Conservation (phyloP, 176 grass and related monocot species). For the Leersia perrieri region DNA sequence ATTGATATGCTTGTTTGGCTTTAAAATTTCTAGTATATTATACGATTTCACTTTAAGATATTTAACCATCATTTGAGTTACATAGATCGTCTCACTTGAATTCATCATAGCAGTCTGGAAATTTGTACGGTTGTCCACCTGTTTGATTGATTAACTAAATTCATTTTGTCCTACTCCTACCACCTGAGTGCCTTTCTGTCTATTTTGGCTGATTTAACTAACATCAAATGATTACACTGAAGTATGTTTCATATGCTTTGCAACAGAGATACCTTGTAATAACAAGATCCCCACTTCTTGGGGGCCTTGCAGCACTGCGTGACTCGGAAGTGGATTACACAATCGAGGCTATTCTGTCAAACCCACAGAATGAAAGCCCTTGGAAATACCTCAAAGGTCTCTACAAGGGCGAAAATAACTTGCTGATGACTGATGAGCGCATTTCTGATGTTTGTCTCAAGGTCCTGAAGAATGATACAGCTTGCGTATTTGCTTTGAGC, state of each 20-base stretch:
- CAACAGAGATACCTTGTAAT: constrained; percentile 85
- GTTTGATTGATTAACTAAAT: constrained; percentile 24
- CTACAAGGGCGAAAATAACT: constrained; percentile 63
- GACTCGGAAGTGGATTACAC: constrained; percentile 87
- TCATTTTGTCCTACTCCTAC: not conserved
- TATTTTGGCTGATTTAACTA: not conserved
- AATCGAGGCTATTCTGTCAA: constrained; percentile 56
- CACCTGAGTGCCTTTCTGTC: not conserved
- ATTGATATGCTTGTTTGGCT: constrained; percentile 8
- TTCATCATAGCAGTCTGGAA: not conserved
- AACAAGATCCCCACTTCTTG: constrained; percentile 72
- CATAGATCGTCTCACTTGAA: not conserved
- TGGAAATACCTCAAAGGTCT: constrained; percentile 90
- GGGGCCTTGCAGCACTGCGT: constrained; percentile 65
- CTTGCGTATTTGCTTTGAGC: constrained; percentile 63
- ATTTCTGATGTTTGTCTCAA: constrained; percentile 63
- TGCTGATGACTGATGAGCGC: constrained; percentile 52
- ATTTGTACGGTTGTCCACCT: not conserved
- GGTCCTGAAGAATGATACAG: constrained; percentile 60
- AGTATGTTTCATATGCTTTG: constrained; percentile 2
- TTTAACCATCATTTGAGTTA: constrained; percentile 12
- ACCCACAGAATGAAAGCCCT: constrained; percentile 86
- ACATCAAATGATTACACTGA: constrained; percentile 19
- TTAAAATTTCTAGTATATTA: not conserved
- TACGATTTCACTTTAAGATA: not conserved